A percentile compares a stretch with the other conserved stretches of the same genome.
phyloP scores from a whole-genome alignment of 2,329 filamentous ascomycete genomes.

The Aspergillus sp. region DNA sequence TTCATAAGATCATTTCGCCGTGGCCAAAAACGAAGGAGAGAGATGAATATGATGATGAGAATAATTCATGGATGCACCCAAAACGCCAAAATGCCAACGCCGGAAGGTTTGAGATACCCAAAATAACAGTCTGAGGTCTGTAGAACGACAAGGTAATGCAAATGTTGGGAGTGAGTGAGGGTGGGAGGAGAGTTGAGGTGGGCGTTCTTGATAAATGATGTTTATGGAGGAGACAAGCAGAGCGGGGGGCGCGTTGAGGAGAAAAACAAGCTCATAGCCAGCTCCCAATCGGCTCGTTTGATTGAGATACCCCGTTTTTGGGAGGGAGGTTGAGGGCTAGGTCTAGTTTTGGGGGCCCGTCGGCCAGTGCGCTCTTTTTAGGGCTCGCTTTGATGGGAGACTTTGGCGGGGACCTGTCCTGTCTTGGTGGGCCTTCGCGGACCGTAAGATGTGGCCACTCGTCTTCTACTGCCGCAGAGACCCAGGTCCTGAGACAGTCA shows the following conservation, averaged over 20 bases:
- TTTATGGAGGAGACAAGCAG: not conserved
- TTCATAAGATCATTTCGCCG: conserved; percentile 33
- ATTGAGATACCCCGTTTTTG: conserved; percentile 26
- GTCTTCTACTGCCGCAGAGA: conserved; percentile 83
- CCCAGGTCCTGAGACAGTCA: conserved; percentile 86
- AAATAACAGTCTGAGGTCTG: conserved; percentile 14
- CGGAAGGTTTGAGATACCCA: conserved; percentile 11
- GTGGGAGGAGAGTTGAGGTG: not conserved
- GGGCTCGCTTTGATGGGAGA: conserved; percentile 53
- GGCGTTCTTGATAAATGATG: conserved; percentile 14
- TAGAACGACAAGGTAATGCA: not conserved
- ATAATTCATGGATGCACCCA: conserved; percentile 23
- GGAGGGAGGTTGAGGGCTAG: conserved; percentile 43
- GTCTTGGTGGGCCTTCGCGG: conserved; percentile 56
- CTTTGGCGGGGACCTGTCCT: conserved; percentile 45
- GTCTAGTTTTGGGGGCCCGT: conserved; percentile 65
- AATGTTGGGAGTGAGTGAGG: not conserved
- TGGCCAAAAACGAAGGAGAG: conserved; percentile 13
- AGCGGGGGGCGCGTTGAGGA: not conserved
- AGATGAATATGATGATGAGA: not conserved
- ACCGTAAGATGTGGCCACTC: conserved; percentile 85
- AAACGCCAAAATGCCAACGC: conserved; percentile 32
- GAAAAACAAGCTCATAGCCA: conserved; percentile 40
- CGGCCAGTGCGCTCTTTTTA: conserved; percentile 52
- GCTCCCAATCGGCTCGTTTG: conserved; percentile 37